Percentiles rank a stretch among this genome's conserved stretches.
Evolutionary conservation across 2,329 filamentous ascomycete species (phyloP).

Genomic region (Aureobasidium namibiae): DNA sequence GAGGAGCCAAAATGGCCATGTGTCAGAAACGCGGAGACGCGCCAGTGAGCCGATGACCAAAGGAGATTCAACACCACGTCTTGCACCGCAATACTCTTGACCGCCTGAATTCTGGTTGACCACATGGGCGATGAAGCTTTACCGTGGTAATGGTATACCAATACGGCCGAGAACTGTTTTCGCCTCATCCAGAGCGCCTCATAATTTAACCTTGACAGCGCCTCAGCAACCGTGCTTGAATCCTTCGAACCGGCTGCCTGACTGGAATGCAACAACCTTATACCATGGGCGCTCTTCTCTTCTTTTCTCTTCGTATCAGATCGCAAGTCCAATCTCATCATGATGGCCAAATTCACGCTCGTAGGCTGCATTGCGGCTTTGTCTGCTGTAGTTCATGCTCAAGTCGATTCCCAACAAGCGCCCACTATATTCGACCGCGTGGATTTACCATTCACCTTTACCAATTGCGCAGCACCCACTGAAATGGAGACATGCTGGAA

Average conservation of each 20-base stretch:
- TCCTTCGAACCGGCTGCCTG: not conserved
- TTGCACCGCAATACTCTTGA: too few species aligned
- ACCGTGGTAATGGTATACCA: not conserved
- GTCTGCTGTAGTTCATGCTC: not conserved
- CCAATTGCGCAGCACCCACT: not conserved
- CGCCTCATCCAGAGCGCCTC: not conserved
- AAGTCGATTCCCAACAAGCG: not conserved
- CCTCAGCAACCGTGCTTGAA: not conserved
- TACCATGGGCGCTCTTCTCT: not conserved
- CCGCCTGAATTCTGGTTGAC: not conserved
- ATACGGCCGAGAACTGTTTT: not conserved
- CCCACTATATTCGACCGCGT: not conserved
- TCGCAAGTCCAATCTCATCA: not conserved
- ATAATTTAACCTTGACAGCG: not conserved
- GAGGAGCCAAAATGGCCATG: not conserved
- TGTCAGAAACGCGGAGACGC: not conserved
- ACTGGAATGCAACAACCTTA: not conserved
- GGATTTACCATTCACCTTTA: not conserved
- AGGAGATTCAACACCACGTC: not conserved
- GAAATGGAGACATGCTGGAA: constrained; percentile 4
- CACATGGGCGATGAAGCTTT: not conserved
- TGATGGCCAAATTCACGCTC: not conserved
- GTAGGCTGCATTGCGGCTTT: not conserved
- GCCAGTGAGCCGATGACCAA: not conserved
- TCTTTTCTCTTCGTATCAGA: not conserved